Conservation (phyloP, 306 rosid genomes). For the Lathyrus sativus region DNA sequence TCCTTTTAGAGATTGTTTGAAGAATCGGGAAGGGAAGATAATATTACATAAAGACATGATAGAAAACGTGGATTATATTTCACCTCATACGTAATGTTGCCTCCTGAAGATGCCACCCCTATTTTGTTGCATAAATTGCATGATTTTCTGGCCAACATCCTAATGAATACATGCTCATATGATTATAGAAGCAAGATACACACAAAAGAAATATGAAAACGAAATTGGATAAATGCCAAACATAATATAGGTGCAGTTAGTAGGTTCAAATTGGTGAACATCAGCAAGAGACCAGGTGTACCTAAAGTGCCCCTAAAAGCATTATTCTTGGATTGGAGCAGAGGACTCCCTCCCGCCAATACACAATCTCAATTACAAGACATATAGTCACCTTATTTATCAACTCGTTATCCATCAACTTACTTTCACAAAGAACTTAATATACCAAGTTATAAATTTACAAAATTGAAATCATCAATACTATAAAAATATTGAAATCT, state of each 20-base stretch:
- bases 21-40: conserved; percentile 11
- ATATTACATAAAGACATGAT: conserved; percentile 9
- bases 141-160: conserved; percentile 98
- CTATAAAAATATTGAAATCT: conserved; percentile 16
- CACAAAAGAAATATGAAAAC: conserved; percentile 32
- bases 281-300: conserved; percentile 20
- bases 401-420: conserved; percentile 26
- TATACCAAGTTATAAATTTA: conserved; percentile 2
- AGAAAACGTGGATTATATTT: conserved; percentile 31
- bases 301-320: conserved; percentile 32
- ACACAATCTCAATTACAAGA: conserved; percentile 34
- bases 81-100: conserved; percentile 91
- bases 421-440: conserved; percentile 19
- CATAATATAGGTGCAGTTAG: conserved; percentile 28
- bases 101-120: conserved; percentile 91
- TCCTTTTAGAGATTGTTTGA: conserved; percentile 28
- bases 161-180: conserved; percentile 46
- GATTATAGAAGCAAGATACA: conserved; percentile 42
- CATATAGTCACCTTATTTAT: conserved; percentile 24
- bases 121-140: conserved; percentile 88
- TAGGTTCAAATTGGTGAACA: conserved; percentile 18
- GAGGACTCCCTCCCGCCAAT: conserved; percentile 18
- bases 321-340: conserved; percentile 30
- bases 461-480: conserved; percentile 21
- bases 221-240: conserved; percentile 25